Base-by-base conservation (phyloP, 2,329 filamentous ascomycete species). In the Alternaria incomplexa region DNA sequence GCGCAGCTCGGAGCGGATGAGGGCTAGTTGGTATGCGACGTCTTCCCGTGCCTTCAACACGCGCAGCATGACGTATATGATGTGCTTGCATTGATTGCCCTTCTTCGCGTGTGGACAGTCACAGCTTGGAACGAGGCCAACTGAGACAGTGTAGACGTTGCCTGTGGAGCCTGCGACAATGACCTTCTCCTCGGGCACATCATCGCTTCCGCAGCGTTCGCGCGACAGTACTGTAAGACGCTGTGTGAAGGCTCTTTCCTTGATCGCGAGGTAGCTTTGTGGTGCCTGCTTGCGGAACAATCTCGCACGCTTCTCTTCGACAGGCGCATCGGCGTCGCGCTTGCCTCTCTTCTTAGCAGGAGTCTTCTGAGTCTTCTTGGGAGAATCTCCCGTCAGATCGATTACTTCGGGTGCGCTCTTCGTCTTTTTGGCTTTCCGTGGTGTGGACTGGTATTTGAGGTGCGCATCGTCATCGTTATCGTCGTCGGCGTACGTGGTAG, bases 71-170 rank as follows among this genome's bases (percentile, higher is more conserved):
- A 88, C 86, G 70, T 88, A 91, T 46, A 90, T 64, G 25, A 89
- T 80, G 68, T 91, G 89, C 72, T 90, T 90, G 83, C 88, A 91
- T 69, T 88, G 85, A 47, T 87, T 85, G 5, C 87, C 85, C 61
- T 86, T 86, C 32, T 50, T 63, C 1, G 82, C 80, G 74, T 88
- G 85, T 0, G 86, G 86, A 72, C 87, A 89, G 59, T 82, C 82
- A 75, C 87, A 89, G 6, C 68, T 78, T 0, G 87, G 87, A 11
- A 82, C 69, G 56, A 85, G 84, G 61, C 79, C 76, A 56, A 91
- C 85, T 11, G 76, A 81, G 32, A 88, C 84, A 0, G 81, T 85
- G 76, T 91, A 90, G 17, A 90, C 77, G 67, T 90, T 90, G 15
- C 88, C 88, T 0, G 87, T 89, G 6, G 84, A 83, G 17, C 89